Evolutionary conservation across 192 early-diverging fungal species (phyloP).

Genomic region (Borealophlyctis nickersoniae): DNA sequence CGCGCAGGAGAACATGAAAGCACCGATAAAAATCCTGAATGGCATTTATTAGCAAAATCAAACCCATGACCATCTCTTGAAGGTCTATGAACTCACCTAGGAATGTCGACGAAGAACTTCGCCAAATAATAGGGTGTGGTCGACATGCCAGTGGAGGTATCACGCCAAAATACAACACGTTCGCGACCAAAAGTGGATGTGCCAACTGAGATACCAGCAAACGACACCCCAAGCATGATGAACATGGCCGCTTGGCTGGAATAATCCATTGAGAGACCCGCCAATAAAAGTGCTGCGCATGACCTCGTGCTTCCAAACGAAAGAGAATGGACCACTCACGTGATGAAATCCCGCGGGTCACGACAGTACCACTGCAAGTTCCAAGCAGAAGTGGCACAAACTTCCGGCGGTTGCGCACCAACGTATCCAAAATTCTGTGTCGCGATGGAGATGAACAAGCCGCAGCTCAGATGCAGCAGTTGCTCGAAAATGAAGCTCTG

Average conservation of each 20-base stretch:
- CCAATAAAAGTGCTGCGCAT: constrained; percentile 22
- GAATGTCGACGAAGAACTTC: constrained; percentile 60
- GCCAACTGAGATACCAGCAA: constrained; percentile 59
- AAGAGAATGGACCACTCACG: constrained; percentile 42
- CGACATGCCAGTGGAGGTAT: constrained; percentile 53
- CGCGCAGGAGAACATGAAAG: constrained; percentile 53
- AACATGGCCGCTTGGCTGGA: constrained; percentile 52
- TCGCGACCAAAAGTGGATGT: constrained; percentile 57
- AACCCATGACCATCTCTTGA: too few species aligned
- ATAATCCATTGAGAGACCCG: constrained; percentile 21
- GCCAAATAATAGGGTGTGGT: constrained; percentile 61
- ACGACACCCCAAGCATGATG: constrained; percentile 53
- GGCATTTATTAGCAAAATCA: too few species aligned
- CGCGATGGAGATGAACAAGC: constrained; percentile 36
- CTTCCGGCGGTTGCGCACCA: not conserved
- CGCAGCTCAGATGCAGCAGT: constrained; percentile 53
- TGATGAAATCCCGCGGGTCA: constrained; percentile 10
- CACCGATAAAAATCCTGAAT: constrained; percentile 55
- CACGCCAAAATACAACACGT: constrained; percentile 64
- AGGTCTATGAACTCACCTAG: too few species aligned
- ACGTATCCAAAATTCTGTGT: not conserved
- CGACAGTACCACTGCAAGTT: not conserved
- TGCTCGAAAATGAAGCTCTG: constrained; percentile 49
- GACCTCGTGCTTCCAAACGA: constrained; percentile 42
- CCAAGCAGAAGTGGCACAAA: not conserved